Base-by-base conservation (phyloP, 2,329 filamentous ascomycete species). In the Aspergillus phoenicis region DNA sequence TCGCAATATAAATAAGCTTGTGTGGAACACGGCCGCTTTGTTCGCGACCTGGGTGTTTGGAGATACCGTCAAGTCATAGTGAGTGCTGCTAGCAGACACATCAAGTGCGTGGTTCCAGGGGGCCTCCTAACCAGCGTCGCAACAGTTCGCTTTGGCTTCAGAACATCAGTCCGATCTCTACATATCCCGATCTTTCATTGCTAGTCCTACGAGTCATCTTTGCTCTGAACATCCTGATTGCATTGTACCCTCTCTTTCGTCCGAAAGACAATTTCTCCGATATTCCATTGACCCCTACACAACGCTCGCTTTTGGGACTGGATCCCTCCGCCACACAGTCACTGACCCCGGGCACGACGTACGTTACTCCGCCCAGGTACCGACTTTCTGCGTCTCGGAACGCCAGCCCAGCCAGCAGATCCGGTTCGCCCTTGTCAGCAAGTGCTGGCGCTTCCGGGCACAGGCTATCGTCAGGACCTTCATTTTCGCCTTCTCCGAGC, bases 261-360 rank as follows among this genome's bases (percentile, higher is more conserved):
- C 83, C 84, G 47, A 83, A 83, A 67, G 95, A 98, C 75, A 85
- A 93, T 64, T 84, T 97, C 64, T 82, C 88, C 75, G 95, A 99
- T 75, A 96, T 99, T 54, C 88, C 94, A 63, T 85, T 99, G 66
- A 97, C 94, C 0, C 89, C 91, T n/a, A 87, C 88, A 11, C 95
- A 98, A 80, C 90, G 94, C 63, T 84, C 88, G 65, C 85, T 97
- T 13, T 86, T 99, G 55, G 93, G 93, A 52, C 86, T 99, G 3
- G 85, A 89, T 41, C 89, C 91, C 2, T 86, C 83, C 61, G 85
- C 89, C 1, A 85, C 80, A 2, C 81, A 85, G 2, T 85, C 89
- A 0, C 74, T 79, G 0, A 90, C 89, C 0, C 89, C 91, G 2
- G 84, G 85, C 57, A 88, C 89, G 45, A 85, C 85, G 60, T 96